Percentiles rank a stretch among this genome's conserved stretches.
These are phyloP conservation scores for Fraxinus velutina DNA, from an alignment of 305 asterid genomes.

Conservation along the genomic window DNA sequence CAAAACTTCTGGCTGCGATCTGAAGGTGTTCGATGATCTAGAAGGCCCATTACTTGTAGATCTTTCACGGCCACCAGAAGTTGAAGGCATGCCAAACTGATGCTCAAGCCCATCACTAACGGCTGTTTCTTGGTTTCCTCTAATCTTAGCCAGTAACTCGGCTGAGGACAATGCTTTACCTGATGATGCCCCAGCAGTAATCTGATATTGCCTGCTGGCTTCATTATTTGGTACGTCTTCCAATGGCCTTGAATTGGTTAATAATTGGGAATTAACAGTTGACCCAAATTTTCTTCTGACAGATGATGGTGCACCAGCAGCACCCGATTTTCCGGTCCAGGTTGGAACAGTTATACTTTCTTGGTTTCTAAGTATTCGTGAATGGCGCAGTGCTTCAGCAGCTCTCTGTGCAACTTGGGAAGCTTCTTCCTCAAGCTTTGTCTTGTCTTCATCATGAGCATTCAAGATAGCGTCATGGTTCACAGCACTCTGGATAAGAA, in stretches of 20 bases:
- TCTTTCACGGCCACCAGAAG: conserved; percentile 36
- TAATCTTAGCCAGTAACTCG: conserved; percentile 66
- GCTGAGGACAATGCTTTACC: conserved; percentile 87
- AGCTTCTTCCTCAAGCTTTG: conserved; percentile 76
- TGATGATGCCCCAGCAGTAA: conserved; percentile 72
- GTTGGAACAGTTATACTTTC: conserved; percentile 82
- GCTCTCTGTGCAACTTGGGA: conserved; percentile 91
- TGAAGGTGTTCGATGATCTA: conserved; percentile 31
- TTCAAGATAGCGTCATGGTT: conserved; percentile 90
- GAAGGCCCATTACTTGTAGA: conserved; percentile 34
- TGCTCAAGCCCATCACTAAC: conserved; percentile 67
- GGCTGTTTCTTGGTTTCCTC: conserved; percentile 63
- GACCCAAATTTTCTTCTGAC: conserved; percentile 72
- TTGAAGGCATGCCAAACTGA: conserved; percentile 49
- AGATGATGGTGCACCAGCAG: conserved; percentile 91
- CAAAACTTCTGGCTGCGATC: conserved; percentile 74
- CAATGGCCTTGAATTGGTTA: conserved; percentile 39
- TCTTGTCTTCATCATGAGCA: conserved; percentile 80
- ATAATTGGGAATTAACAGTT: conserved; percentile 51
- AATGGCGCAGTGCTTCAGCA: conserved; percentile 87
- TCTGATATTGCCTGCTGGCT: conserved; percentile 35
- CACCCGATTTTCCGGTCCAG: conserved; percentile 94
- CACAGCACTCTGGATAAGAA: conserved; percentile 75
- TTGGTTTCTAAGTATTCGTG: conserved; percentile 78
- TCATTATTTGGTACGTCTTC: conserved; percentile 30